Base-by-base conservation (phyloP, 176 grass and related monocot species). In the Aegilops umbellulata region DNA sequence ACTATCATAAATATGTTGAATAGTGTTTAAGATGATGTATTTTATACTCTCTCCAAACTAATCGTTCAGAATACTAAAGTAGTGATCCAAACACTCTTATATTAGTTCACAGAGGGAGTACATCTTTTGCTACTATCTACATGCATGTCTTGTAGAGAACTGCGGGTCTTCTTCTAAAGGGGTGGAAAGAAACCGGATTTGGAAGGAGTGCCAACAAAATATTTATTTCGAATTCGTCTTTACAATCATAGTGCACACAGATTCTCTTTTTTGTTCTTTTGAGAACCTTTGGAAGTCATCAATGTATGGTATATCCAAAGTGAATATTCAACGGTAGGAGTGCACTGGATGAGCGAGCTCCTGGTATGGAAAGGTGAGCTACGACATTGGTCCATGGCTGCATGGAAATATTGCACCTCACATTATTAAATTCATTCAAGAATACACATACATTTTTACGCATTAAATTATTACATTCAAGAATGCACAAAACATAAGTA, bases 291-390 rank as follows among this genome's bases (percentile, higher is more conserved):
- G 58, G 62, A 77, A 76, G 61, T 86, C 29, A 60, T 87, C 26
- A 89, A 69, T 78, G 60, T 57, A 14, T 80, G 34, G 44, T 30
- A 51, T 27, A 51, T 35, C 26, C 27, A 76, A 7, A 38, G 14
- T 19, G 15, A 42, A 47, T 51, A 77, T 85, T 85, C 42, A 80
- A 49, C 27, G 6, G 38, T n/a, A 29, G 58, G 58, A 74, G 38
- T 36, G 71, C 70, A 69, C 60, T 84, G 58, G 69, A 27, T 38
- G 42, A 29, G 17, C 17, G 66, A 78, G 81, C 27, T 76, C 75
- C 39, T 20, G 17, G 76, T 42, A 4, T 91, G 76, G 38, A 91
- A 91, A 91, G 85, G 76, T 81, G 89, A 39, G 89, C 76, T 70
- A 2, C 31, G 80, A 46, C 67, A 19, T 3, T 30, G 35, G 81